Evolutionary conservation across 345 rosid species (phyloP), one percentile per base, ranked within the genome.

Genomic region (Kandelia obovata): DNA sequence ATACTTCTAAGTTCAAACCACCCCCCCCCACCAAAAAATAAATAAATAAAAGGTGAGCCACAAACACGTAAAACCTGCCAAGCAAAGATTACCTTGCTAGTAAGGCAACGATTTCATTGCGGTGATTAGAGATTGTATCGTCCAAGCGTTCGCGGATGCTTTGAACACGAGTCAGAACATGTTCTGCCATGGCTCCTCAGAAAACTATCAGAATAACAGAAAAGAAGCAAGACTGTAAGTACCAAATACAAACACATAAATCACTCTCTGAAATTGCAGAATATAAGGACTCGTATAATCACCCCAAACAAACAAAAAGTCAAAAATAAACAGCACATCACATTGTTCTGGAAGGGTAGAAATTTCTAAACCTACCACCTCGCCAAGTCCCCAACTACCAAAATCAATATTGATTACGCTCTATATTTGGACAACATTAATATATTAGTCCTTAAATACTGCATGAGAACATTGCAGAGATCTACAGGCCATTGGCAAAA

Each of bases 61-160:
- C 16, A 56, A 56, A 13, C 6, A 56, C 25, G 6, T 56, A 25
- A 56, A 56, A 11, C 15, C 49, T 13, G 49, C 49, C 49, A 1
- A 43, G 5, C 49, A 43, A 13, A 43, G 23, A 31, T 53, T 72
- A 90, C 96, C 96, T 84, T 28, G 98, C 73, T 31, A 92, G 84
- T 47, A 92, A 84, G 56, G 95, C 83, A 73, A 87, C 77, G 34
- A 90, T 84, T 63, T 87, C 92, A 55, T 92, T 83, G 61, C 91
- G 85, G 58, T 87, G 80, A 70, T 86, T 73, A 61, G 80, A 60
- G 11, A 92, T 89, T 25, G 95, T 88, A 35, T 81, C 86, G 39
- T 86, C 91, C 76, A 92, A 74, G 66, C 91, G 98, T 73, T 87
- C 91, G 46, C 94, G 85, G 53, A 88, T 83, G 78, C 92, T 87